Evolutionary conservation across 257 asterid genomes (phyloP), one percentile per base, ranked within the genome.

Genomic region (Pogostemon cablin): DNA sequence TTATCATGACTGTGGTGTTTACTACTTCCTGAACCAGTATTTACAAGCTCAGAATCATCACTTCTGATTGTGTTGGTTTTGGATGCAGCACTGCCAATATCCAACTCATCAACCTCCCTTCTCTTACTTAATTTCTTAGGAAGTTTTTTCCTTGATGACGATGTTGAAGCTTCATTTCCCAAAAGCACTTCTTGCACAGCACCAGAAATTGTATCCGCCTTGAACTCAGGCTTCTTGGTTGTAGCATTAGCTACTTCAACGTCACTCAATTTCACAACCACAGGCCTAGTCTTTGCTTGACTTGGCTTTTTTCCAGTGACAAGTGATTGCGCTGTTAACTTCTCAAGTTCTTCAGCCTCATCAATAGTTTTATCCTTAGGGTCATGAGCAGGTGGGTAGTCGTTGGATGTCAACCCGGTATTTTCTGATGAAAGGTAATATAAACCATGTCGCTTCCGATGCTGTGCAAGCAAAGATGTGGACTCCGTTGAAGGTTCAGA

Each of bases 181-280:
- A 80, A 79, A 81, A 93, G 96, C 73, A 90, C 90, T 77, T 88
- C 96, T 62, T 89, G 82, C 67, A 93, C 95, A 47, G 95, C 95
- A 76, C 90, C 98, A 0, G 96, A 88, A 32, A 93, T 78, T 25
- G 77, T 64, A 82, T 89, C 96, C 15, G 81, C 79, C 81, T 86
- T 82, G 41, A 75, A 34, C 79, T 78, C 86, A 9, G 57, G 58
- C 63, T 76, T 86, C 77, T 74, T 79, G 42, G 74, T 73, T 6
- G 73, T 53, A 57, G 76, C 62, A 58, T 52, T 75, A 37, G 54
- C 56, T 50, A 74, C 79, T 61, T 91, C 92, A 17, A 85, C 95
- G 12, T 89, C 99, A 69, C 87, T 96, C 75, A 93, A 80, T 75
- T 76, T 91, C 75, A 93, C 96, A 56, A 93, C 99, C 75, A 89